A percentile compares a stretch with the other conserved stretches of the same genome.
Conservation (phyloP, 352 stramenopile species). For the Globisporangium takayamanum region DNA sequence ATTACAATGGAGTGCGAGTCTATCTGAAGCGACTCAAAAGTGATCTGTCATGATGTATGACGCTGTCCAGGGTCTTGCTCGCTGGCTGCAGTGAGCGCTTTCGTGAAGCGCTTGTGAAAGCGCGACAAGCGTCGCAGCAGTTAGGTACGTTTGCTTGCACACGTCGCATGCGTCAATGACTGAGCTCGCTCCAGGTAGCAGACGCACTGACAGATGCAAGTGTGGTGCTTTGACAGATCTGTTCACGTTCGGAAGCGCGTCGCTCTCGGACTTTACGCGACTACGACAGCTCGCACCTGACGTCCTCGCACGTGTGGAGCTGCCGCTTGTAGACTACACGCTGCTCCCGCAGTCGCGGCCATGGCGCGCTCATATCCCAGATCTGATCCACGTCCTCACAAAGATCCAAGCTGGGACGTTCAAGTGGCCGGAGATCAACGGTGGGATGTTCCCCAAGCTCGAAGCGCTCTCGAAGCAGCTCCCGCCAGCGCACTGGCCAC, state of each 20-base stretch:
- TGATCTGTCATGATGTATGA: too few species aligned
- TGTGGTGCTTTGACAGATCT: slow-evolving; percentile 31
- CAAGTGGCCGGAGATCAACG: slow-evolving; percentile 45
- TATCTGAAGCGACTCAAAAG: neutral
- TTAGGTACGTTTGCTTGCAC: neutral
- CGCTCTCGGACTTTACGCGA: slow-evolving; percentile 59
- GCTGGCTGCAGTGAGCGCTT: slow-evolving; percentile 54
- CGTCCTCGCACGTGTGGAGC: slow-evolving; percentile 37
- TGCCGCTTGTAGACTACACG: slow-evolving; percentile 64
- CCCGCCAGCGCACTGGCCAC: slow-evolving; percentile 26
- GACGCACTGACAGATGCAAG: neutral
- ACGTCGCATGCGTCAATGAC: neutral
- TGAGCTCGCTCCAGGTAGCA: too few species aligned
- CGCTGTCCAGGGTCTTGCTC: slow-evolving; percentile 38
- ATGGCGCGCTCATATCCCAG: slow-evolving; percentile 37
- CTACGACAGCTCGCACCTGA: slow-evolving; percentile 37
- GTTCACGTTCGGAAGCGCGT: slow-evolving; percentile 66
- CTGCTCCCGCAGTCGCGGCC: slow-evolving; percentile 39
- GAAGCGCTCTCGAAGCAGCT: slow-evolving; percentile 29
- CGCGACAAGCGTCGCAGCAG: slow-evolving; percentile 25
- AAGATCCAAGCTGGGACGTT: slow-evolving; percentile 49
- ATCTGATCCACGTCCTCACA: slow-evolving; percentile 44
- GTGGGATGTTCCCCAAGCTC: slow-evolving; percentile 41
- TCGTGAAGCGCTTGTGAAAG: slow-evolving; percentile 37
- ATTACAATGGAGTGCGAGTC: neutral